phyloP scores from a whole-genome alignment of 2,329 filamentous ascomycete genomes.

The Aureobasidium sp. region DNA sequence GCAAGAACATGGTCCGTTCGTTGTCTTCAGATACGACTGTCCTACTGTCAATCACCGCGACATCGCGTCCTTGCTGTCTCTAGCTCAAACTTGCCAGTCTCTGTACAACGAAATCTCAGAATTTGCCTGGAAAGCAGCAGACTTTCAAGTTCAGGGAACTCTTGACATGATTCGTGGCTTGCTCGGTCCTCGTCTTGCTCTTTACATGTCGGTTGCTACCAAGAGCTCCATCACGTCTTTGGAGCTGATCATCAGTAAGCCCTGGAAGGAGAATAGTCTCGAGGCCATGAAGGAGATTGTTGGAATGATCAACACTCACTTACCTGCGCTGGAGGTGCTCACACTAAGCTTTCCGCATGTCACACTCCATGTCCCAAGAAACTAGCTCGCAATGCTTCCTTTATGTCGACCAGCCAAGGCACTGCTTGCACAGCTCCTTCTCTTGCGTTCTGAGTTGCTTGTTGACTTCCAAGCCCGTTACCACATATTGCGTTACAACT shows the following conservation, averaged over 20 bases:
- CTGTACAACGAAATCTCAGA: not conserved
- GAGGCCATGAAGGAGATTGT: not conserved
- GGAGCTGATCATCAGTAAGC: not conserved
- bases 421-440: not conserved
- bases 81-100: not conserved
- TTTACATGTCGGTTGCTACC: not conserved
- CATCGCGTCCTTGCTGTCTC: not conserved
- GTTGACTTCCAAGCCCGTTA: not conserved
- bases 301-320: not conserved
- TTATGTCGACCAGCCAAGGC: not conserved
- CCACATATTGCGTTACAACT: no score
- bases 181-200: not conserved
- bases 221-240: not conserved
- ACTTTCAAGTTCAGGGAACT: not conserved
- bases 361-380: not conserved
- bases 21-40: not conserved
- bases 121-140: not conserved
- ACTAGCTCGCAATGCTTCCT: not conserved
- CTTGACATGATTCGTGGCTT: not conserved
- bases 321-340: not conserved
- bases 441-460: not conserved
- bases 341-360: not conserved
- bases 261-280: not conserved
- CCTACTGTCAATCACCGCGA: not conserved
- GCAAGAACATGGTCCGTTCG: not conserved